These are phyloP conservation scores for Calcarisporium arbuscula DNA, from an alignment of 2,329 filamentous ascomycete genomes.

Conservation along the genomic window DNA sequence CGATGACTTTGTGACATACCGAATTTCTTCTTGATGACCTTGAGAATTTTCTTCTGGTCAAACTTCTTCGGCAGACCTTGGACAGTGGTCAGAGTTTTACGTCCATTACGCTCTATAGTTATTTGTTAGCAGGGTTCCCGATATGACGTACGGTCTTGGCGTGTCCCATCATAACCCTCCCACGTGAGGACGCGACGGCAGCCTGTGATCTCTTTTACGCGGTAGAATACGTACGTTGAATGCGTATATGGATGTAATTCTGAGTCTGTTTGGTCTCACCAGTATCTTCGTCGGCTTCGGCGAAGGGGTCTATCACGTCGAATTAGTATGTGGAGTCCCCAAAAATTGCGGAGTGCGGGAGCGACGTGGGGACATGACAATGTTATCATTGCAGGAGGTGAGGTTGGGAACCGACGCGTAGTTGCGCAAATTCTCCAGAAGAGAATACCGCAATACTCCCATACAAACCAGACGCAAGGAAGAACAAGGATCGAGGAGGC, in stretches of 20 bases:
- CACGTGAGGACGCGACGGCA: slow-evolving; percentile 8
- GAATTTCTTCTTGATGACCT: slow-evolving; percentile 99
- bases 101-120: slow-evolving; percentile 92
- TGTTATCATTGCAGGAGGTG: no score
- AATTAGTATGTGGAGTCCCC: slow-evolving; percentile 20
- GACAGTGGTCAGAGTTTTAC: slow-evolving; percentile 99
- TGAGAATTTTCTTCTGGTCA: slow-evolving; percentile 99
- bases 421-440: no score
- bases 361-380: no score
- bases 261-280: slow-evolving; percentile 92
- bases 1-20: slow-evolving; percentile 60
- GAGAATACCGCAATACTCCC: no score
- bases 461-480: not conserved
- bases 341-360: no score
- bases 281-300: slow-evolving; percentile 99
- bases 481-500: not conserved
- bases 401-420: no score
- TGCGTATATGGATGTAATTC: slow-evolving; percentile 99
- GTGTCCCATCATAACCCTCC: not conserved
- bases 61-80: slow-evolving; percentile 99
- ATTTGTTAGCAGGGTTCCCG: slow-evolving; percentile 30
- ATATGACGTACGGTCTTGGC: not conserved
- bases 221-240: slow-evolving; percentile 71
- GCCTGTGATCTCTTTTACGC: not conserved
- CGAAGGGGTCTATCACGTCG: slow-evolving; percentile 82